A percentile compares a stretch with the other conserved stretches of the same genome.
phyloP scores from a whole-genome alignment of 169 alveolate genomes.

The Eimeria sp. region DNA sequence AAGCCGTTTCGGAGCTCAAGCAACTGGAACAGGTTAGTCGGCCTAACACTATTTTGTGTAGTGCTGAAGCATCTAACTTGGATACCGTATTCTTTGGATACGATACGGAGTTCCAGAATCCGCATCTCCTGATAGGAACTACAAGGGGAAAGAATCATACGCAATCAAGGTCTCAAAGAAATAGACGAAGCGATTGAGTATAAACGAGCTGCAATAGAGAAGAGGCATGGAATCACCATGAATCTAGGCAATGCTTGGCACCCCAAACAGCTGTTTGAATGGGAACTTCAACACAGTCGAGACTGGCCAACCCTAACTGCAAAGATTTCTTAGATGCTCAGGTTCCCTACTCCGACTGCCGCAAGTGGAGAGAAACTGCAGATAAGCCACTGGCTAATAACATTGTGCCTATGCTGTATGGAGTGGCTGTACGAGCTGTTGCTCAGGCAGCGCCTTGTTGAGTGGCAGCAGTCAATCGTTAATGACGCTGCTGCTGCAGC shows the following conservation, averaged over 20 bases:
- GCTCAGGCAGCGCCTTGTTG: conserved; percentile 70
- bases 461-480: conserved; percentile 73
- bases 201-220: conserved; percentile 69
- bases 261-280: neutral
- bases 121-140: conserved; percentile 30
- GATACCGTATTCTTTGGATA: neutral
- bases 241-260: neutral
- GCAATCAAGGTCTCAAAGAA: conserved; percentile 63
- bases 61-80: too few species aligned
- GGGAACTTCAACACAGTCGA: neutral
- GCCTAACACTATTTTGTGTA: neutral
- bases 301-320: neutral
- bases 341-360: neutral
- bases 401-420: neutral
- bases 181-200: conserved; percentile 74
- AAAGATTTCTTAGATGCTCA: neutral
- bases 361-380: neutral
- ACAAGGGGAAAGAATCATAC: conserved; percentile 65
- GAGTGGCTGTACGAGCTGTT: neutral
- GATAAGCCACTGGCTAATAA: neutral
- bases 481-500: conserved; percentile 83
- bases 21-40: conserved; percentile 67
- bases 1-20: conserved; percentile 36
- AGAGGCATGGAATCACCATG: conserved; percentile 28
- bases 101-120: neutral